Conservation (phyloP, 2,329 filamentous ascomycete genomes). For the Fusarium sp. region DNA sequence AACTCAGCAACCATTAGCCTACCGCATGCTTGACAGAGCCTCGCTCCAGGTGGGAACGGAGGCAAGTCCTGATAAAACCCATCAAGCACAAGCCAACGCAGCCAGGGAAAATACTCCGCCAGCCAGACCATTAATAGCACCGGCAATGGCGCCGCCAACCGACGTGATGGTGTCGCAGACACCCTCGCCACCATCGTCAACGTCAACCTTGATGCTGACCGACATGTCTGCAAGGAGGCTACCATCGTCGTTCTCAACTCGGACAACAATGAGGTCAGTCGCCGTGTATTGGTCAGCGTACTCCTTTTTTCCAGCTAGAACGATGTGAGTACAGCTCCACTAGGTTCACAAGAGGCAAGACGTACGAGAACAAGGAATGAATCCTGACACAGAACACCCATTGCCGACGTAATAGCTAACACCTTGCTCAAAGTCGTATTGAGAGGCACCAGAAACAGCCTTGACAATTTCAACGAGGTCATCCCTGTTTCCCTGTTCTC, state of each 20-base stretch:
- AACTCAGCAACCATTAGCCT: background rate
- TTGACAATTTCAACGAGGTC: slow-evolving; percentile 11
- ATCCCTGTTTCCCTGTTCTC: slow-evolving; percentile 3
- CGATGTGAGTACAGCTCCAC: background rate
- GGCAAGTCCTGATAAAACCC: background rate
- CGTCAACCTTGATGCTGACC: background rate
- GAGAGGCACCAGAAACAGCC: slow-evolving; percentile 6
- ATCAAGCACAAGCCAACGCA: background rate
- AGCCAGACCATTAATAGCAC: background rate
- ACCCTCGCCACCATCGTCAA: slow-evolving; percentile 1
- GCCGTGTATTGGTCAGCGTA: background rate
- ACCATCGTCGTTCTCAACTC: slow-evolving; percentile 3
- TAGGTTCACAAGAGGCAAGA: background rate
- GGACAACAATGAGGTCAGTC: slow-evolving; percentile 7
- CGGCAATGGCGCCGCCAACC: background rate
- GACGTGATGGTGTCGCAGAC: background rate
- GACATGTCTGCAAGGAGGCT: slow-evolving; percentile 11
- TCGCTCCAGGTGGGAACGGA: background rate
- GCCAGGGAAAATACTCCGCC: background rate
- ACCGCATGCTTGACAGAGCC: background rate
- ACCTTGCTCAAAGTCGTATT: background rate
- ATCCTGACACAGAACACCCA: background rate
- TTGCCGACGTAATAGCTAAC: background rate
- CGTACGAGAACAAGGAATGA: background rate
- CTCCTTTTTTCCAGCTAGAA: background rate